Evolutionary conservation across 2,329 filamentous ascomycete species (phyloP).

Genomic region (Samsoniella hepiali): DNA sequence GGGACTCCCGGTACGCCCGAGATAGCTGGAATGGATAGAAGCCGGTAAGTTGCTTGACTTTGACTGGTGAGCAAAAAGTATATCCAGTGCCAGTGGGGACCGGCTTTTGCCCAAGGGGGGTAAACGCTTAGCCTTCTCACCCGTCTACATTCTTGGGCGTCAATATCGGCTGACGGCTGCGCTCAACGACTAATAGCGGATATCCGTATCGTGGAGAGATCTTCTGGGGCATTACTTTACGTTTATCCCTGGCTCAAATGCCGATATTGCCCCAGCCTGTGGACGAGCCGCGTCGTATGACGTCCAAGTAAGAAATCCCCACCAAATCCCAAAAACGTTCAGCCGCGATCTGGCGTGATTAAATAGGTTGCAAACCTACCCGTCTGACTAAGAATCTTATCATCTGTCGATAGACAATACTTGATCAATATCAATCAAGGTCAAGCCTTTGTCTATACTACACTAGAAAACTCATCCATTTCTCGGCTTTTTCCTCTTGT

Average conservation of each 20-base stretch:
- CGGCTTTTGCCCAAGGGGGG: neutral
- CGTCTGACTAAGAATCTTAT: neutral
- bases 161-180: no score
- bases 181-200: neutral
- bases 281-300: neutral
- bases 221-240: no score
- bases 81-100: neutral
- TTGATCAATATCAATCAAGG: neutral
- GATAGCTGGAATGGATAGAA: neutral
- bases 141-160: neutral
- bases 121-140: neutral
- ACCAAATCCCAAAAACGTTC: neutral
- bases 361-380: neutral
- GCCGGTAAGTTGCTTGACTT: neutral
- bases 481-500: neutral
- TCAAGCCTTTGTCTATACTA: neutral
- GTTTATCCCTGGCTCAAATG: no score
- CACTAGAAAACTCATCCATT: neutral
- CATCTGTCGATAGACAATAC: neutral
- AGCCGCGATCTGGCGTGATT: neutral
- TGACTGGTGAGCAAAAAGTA: neutral
- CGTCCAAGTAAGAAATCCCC: neutral
- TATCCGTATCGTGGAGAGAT: neutral
- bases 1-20: no score
- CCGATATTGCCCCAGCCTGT: neutral